These are phyloP conservation scores for Cucumis hystrix DNA, from an alignment of 306 rosid genomes.

Conservation along the genomic window DNA sequence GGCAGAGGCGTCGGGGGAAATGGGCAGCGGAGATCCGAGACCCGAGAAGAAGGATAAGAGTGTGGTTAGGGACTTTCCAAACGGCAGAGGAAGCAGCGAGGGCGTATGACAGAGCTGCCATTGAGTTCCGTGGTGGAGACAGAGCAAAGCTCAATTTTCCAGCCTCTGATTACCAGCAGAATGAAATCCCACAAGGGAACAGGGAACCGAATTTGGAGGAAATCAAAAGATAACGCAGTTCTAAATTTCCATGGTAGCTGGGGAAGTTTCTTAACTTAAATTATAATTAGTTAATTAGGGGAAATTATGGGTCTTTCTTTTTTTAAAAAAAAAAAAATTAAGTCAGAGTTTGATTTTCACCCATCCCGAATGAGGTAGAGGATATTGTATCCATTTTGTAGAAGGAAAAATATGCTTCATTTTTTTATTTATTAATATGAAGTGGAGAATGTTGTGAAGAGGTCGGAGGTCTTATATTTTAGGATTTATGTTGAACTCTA, in stretches of 20 bases:
- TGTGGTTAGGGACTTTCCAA: conserved; percentile 50
- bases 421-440: too few relatives aligned
- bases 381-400: too few relatives aligned
- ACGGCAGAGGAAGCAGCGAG: conserved; percentile 47
- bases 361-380: too few relatives aligned
- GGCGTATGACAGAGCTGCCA: conserved; percentile 47
- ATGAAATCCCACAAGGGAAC: background rate
- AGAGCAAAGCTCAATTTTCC: conserved; percentile 37
- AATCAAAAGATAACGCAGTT: background rate
- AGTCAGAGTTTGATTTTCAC: too few relatives aligned
- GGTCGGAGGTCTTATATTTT: too few relatives aligned
- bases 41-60: conserved; percentile 20
- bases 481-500: too few relatives aligned
- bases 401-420: too few relatives aligned
- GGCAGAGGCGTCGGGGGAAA: conserved; percentile 56
- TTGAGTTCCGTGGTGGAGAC: conserved; percentile 27
- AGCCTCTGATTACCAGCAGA: conserved; percentile 1
- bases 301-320: too few relatives aligned
- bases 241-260: background rate
- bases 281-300: background rate
- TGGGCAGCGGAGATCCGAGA: conserved; percentile 60
- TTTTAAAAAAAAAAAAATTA: too few relatives aligned
- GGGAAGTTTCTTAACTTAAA: background rate
- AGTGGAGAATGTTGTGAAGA: too few relatives aligned
- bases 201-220: background rate